These are phyloP conservation scores for Suhomyces prunicola DNA, from an alignment of 805 yeast genomes.

Conservation along the genomic window DNA sequence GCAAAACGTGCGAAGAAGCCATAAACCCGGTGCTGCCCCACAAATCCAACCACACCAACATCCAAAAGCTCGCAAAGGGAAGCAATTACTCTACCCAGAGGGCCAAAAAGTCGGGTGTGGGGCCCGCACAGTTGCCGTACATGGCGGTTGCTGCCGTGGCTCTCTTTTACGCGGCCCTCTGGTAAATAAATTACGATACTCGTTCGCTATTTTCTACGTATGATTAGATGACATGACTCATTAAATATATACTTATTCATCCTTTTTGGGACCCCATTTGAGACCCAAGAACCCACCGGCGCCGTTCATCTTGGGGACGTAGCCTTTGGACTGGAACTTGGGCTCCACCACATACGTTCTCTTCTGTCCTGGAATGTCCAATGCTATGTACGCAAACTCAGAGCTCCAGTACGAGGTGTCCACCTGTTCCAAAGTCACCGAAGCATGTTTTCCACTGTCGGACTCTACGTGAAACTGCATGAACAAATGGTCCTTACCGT, in stretches of 20 bases:
- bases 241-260: slow-evolving; percentile 14
- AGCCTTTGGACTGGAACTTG: slow-evolving; percentile 42
- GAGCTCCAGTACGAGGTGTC: slow-evolving; percentile 64
- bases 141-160: not conserved
- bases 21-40: not conserved
- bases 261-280: slow-evolving; percentile 80
- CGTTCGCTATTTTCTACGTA: not conserved
- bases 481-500: slow-evolving; percentile 75
- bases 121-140: not conserved
- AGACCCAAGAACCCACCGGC: slow-evolving; percentile 71
- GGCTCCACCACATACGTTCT: slow-evolving; percentile 72
- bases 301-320: slow-evolving; percentile 34
- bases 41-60: not conserved
- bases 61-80: not conserved
- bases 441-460: slow-evolving; percentile 54
- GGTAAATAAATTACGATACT: slow-evolving; percentile 1
- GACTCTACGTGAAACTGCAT: slow-evolving; percentile 89
- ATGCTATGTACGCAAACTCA: slow-evolving; percentile 65
- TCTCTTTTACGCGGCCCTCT: not conserved
- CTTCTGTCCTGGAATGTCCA: slow-evolving; percentile 70
- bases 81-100: not conserved
- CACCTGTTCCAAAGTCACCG: slow-evolving; percentile 77
- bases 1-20: slow-evolving; percentile 17
- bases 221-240: not conserved
- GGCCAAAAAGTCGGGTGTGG: not conserved